Evolutionary conservation across 495 filamentous ascomycete genomes (phyloP), one percentile per base, ranked within the genome.

Genomic region (Aspergillus carlsbadensis): DNA sequence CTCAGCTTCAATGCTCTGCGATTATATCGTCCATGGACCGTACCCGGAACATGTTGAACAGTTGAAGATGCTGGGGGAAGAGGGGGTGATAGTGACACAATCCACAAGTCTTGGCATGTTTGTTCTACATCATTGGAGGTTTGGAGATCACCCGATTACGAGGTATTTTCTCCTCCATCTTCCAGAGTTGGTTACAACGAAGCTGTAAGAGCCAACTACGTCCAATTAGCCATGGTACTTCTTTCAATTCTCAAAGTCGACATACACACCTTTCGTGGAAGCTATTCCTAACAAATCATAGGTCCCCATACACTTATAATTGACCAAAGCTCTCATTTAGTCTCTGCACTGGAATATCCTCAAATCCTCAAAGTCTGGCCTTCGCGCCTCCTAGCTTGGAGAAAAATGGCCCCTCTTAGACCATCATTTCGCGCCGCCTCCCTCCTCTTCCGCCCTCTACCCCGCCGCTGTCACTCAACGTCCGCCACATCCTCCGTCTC

Each of bases 401-500:
- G 21, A 36, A 13, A 33, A 40, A 59, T 53, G 41, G 39, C 36
- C 13, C 26, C 31, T 13, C 20, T 36, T 42, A 54, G 57, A 42
- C 58, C 55, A 47, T 18, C 41, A 51, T 29, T 60, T 31, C 57
- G 43, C 45, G 39, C 29, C 14, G 43, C 46, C 6, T 40, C 42
- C 53, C 41, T 20, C 26, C 51, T 58, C 50, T 41, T 24, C 43
- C 37, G 45, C 37, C 31, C 41, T 31, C 26, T 41, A 44, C 15
- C 31, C 54, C 62, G 41, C 35, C 70, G 68, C 58, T 51, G 85
- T 74, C 74, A 77, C 63, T 69, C 45, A 36, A 49, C 45, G 26
- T 29, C 26, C 22, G 10, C 70, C 37, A 73, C 82, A 56, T 86
- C 85, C 26, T 86, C 88, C 62, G 88, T 98, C 71, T 92, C 92